Percentiles rank a stretch among this genome's conserved stretches.
These are phyloP conservation scores for Dorcoceras hygrometricum DNA, from an alignment of 257 asterid genomes.

Conservation along the genomic window DNA sequence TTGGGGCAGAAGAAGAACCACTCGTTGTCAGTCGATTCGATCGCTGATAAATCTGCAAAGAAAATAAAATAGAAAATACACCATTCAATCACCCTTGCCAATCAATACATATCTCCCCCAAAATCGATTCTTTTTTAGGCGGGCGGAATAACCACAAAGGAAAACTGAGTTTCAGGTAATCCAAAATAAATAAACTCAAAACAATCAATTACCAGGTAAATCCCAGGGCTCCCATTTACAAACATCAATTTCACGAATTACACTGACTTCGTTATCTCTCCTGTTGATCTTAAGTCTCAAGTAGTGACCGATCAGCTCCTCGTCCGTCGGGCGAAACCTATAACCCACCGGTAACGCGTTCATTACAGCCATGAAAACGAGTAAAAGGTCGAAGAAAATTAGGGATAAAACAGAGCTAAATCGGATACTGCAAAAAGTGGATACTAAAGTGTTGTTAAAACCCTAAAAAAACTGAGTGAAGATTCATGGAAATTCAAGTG, in stretches of 20 bases:
- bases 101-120: neutral
- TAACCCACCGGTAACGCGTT: conserved; percentile 81
- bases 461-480: neutral
- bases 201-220: conserved; percentile 52
- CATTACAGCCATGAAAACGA: conserved; percentile 46
- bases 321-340: conserved; percentile 89
- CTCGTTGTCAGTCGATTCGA: conserved; percentile 76
- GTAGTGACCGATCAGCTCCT: conserved; percentile 80
- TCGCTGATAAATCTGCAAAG: conserved; percentile 71
- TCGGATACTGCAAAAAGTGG: neutral
- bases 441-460: neutral
- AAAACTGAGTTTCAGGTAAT: neutral
- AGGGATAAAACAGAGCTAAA: neutral
- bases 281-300: conserved; percentile 65
- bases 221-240: conserved; percentile 85
- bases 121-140: neutral
- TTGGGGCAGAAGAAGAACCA: conserved; percentile 99
- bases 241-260: conserved; percentile 82
- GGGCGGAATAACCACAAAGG: neutral
- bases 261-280: conserved; percentile 52
- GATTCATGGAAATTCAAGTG: conserved; percentile 44
- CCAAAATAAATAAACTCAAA: neutral
- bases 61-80: neutral
- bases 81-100: conserved; percentile 11
- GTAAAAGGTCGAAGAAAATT: neutral